Evolutionary conservation across 2,329 filamentous ascomycete genomes (phyloP).

Genomic region (Alternaria conjuncta): DNA sequence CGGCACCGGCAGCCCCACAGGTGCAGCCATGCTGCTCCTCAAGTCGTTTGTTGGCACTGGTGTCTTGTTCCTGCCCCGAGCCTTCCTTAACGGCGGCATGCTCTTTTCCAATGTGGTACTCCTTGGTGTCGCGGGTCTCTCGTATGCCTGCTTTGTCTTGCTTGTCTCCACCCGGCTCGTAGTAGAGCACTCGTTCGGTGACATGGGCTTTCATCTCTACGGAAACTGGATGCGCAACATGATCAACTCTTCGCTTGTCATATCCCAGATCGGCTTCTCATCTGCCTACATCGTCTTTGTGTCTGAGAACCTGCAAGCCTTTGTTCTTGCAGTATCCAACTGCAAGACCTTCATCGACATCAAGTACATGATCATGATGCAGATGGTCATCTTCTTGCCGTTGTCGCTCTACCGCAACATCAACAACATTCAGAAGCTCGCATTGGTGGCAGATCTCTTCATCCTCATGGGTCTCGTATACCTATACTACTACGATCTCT

Average conservation of each 20-base stretch:
- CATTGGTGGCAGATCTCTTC: conserved; percentile 90
- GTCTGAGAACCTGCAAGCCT: conserved; percentile 92
- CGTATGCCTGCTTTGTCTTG: conserved; percentile 97
- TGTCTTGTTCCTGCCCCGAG: conserved; percentile 88
- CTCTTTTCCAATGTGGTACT: conserved; percentile 92
- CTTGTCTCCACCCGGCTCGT: conserved; percentile 85
- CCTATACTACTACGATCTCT: conserved; percentile 92
- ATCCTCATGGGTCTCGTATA: conserved; percentile 92
- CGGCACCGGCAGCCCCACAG: conserved; percentile 78
- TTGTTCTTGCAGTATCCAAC: conserved; percentile 87
- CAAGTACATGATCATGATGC: conserved; percentile 88
- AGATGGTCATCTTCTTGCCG: conserved; percentile 93
- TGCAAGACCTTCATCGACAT: conserved; percentile 87
- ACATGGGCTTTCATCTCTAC: conserved; percentile 91
- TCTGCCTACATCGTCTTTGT: conserved; percentile 97
- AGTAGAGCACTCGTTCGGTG: conserved; percentile 94
- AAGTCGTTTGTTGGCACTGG: conserved; percentile 99
- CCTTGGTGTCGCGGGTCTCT: conserved; percentile 81
- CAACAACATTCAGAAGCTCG: conserved; percentile 94
- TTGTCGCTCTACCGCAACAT: conserved; percentile 95
- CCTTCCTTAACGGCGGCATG: conserved; percentile 97
- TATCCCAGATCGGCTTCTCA: conserved; percentile 94
- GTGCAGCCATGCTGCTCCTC: conserved; percentile 82
- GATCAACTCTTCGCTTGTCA: conserved; percentile 89
- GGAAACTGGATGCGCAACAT: conserved; percentile 87